phyloP scores from a whole-genome alignment of 2,329 filamentous ascomycete genomes.

The Hypocreales sp. region DNA sequence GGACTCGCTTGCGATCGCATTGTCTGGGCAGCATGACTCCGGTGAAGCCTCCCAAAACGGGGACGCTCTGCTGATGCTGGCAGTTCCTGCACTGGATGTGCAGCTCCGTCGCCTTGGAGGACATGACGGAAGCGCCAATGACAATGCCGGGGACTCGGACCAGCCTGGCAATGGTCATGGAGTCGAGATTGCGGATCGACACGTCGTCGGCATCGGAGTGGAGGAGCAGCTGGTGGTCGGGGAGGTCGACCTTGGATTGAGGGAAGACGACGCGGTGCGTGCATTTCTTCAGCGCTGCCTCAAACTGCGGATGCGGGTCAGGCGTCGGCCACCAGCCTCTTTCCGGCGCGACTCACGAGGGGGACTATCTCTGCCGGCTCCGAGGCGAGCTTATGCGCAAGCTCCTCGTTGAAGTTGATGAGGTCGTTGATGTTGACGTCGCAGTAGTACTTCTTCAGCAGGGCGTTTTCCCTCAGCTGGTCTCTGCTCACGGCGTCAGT shows the following conservation, averaged over 20 bases:
- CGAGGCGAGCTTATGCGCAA: constrained; percentile 77
- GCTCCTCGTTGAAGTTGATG: constrained; percentile 90
- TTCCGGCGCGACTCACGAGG: constrained; percentile 40
- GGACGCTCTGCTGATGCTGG: constrained; percentile 52
- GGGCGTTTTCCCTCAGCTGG: constrained; percentile 85
- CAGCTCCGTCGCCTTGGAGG: constrained; percentile 81
- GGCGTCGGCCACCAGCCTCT: not conserved
- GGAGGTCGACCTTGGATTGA: constrained; percentile 53
- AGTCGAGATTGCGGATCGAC: constrained; percentile 87
- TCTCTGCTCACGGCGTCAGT: constrained; percentile 46
- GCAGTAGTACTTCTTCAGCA: constrained; percentile 89
- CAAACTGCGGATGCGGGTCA: constrained; percentile 46
- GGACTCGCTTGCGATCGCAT: constrained; percentile 49
- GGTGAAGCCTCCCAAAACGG: constrained; percentile 72
- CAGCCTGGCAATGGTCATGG: constrained; percentile 83
- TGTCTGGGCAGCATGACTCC: constrained; percentile 71
- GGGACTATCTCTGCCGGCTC: constrained; percentile 90
- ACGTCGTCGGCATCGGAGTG: constrained; percentile 85
- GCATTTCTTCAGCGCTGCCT: constrained; percentile 76
- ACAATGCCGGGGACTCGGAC: constrained; percentile 95
- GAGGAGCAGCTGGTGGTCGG: constrained; percentile 85
- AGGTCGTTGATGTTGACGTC: constrained; percentile 92
- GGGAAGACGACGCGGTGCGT: constrained; percentile 90
- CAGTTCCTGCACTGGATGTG: constrained; percentile 84
- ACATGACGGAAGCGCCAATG: constrained; percentile 91